Conservation (phyloP, 169 alveolate genomes). For the Plasmodium vinckei region DNA sequence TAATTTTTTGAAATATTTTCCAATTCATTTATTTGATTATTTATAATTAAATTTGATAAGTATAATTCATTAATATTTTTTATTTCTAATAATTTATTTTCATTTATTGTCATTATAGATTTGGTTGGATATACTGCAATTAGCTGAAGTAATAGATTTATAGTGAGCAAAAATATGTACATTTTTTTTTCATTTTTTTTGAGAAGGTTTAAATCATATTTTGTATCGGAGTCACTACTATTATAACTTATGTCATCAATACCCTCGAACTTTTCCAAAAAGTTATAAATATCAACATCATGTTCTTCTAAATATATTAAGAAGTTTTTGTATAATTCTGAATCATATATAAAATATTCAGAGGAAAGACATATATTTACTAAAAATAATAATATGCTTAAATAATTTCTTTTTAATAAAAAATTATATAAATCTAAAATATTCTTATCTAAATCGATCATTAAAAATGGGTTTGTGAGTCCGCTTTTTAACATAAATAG, state of each 20-base stretch:
- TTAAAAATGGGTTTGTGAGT: conserved; percentile 20
- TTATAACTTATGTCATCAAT: background rate
- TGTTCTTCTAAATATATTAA: conserved; percentile 28
- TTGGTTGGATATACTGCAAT: conserved; percentile 55
- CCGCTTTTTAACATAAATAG: conserved; percentile 14
- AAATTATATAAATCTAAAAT: conserved; percentile 32
- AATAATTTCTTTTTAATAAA: conserved; percentile 23
- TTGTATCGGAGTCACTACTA: too few species aligned
- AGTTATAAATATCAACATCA: conserved; percentile 14
- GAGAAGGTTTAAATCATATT: background rate
- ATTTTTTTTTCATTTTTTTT: conserved; percentile 7
- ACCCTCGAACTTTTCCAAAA: conserved; percentile 13
- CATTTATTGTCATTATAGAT: conserved; percentile 35
- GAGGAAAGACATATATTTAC: conserved; percentile 47
- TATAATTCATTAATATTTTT: conserved; percentile 12
- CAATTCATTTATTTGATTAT: conserved; percentile 26
- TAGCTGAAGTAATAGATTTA: conserved; percentile 17
- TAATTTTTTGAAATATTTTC: conserved; percentile 6
- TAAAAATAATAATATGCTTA: conserved; percentile 31
- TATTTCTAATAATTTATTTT: conserved; percentile 23
- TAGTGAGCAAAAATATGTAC: conserved; percentile 27
- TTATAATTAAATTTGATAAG: conserved; percentile 44
- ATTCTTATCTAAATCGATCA: conserved; percentile 30
- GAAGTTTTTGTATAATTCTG: conserved; percentile 17
- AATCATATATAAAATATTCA: conserved; percentile 54